Base-by-base conservation (phyloP, 176 grass and related monocot species). In the Raddia guianensis region DNA sequence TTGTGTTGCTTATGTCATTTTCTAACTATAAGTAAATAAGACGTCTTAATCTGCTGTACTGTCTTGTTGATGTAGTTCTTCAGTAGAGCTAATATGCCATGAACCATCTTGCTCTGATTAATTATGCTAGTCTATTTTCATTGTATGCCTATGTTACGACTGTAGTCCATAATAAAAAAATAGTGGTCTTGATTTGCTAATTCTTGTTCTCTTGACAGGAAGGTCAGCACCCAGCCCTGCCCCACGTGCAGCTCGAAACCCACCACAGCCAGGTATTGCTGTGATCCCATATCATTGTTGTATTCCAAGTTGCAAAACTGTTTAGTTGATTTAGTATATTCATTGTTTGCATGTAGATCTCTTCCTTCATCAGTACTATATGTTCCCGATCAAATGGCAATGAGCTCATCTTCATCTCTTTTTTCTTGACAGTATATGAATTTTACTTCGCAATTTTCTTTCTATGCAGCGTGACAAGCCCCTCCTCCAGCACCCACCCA, bases 191-290 rank as follows among this genome's bases (percentile, higher is more conserved):
- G 20, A 52, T 62, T 32, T 79, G 13, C 37, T 83, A 21, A 69
- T 6, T 42, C 21, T 75, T 16, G 21, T 66, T 66, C 3, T 66
- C 15, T 83, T 74, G 49, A 43, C 81, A 99, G 92, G 82, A 90
- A 88, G 92, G 53, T 86, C 95, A 3, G 86, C 95, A 21, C 68
- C 90, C 0, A 90, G 90, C 45, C 72, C 92, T 80, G 88, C 90
- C 68, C 84, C 96, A 15, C 96, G 96, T 14, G 74, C 79, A 43
- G 90, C 96, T 61, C 82, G 90, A 44, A 92, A 94, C 70, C 83
- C 91, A 56, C 96, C 92, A 1, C 90, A 91, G 75, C 88, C 86
- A 86, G 95, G 95, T 98, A 89, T 9, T 9, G n/a, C 18, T 12
- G 1, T 27, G 16, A 10, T 42, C 14, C 7, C 57, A 27, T 21